Evolutionary conservation across 805 yeast species (phyloP).

Genomic region (Schizosaccharomyces japonicus): DNA sequence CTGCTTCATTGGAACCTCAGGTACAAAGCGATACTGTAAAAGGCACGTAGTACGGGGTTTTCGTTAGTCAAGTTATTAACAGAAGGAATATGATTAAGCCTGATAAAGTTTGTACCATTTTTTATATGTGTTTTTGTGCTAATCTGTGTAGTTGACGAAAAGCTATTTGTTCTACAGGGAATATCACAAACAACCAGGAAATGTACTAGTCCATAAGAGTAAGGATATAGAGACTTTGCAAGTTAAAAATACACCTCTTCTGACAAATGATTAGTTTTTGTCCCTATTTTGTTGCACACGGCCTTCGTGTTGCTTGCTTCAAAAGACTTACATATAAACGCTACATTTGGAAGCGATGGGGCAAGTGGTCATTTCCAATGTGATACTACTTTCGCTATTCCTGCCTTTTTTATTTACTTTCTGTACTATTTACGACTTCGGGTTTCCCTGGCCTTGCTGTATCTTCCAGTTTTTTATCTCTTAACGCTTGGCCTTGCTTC

Average conservation of each 20-base stretch:
- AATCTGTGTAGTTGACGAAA: background rate
- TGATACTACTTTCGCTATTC: background rate
- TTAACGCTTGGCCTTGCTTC: background rate
- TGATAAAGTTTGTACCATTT: no score
- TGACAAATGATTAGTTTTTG: background rate
- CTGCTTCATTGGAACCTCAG: no score
- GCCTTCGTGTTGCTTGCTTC: background rate
- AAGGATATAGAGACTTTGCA: background rate
- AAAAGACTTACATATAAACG: no score
- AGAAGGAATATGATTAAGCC: no score
- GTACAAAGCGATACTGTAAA: no score
- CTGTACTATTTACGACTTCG: no score
- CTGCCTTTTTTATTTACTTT: constrained; percentile 1
- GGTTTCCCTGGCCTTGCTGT: no score
- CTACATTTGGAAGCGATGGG: no score
- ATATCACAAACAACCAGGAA: background rate
- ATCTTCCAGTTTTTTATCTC: background rate
- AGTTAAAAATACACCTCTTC: background rate
- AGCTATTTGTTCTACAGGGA: constrained; percentile 3
- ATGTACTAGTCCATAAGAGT: constrained; percentile 1
- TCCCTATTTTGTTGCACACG: background rate
- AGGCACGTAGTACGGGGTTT: no score
- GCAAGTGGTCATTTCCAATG: no score
- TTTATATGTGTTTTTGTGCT: no score
- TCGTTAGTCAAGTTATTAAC: no score